These are phyloP conservation scores for Cyberlindnera galapagoensis DNA, from an alignment of 805 yeast species.

Conservation along the genomic window DNA sequence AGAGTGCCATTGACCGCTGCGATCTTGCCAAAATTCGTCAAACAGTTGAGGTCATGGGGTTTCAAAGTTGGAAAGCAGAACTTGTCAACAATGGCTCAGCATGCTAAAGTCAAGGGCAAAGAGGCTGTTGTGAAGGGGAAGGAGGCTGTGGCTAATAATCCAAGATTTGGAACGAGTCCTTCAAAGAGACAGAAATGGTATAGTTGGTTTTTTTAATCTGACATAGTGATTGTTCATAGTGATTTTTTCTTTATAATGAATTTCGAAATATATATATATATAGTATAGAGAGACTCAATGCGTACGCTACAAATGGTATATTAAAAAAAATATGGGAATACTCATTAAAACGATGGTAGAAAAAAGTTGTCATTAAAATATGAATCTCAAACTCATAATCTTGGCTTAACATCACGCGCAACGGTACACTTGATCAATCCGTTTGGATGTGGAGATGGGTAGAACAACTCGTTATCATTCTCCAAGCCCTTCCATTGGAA, in stretches of 20 bases:
- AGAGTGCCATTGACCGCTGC: slow-evolving; percentile 91
- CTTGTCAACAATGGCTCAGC: slow-evolving; percentile 35
- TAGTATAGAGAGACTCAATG: no score
- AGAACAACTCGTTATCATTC: slow-evolving; percentile 77
- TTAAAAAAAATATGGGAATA: no score
- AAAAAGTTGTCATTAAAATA: not conserved
- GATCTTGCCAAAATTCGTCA: slow-evolving; percentile 76
- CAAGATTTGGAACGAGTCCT: slow-evolving; percentile 50
- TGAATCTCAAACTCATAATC: slow-evolving; percentile 37
- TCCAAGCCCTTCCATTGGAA: slow-evolving; percentile 78
- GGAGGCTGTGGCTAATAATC: slow-evolving; percentile 36
- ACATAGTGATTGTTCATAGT: no score
- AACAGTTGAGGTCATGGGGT: slow-evolving; percentile 64
- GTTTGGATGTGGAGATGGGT: slow-evolving; percentile 89
- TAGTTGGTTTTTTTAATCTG: slow-evolving; percentile 48
- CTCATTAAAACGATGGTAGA: no score
- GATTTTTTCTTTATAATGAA: no score
- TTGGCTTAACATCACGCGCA: slow-evolving; percentile 57
- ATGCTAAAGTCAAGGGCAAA: slow-evolving; percentile 26
- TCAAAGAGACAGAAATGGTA: slow-evolving; percentile 49
- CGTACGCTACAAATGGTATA: not conserved
- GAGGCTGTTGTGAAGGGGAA: slow-evolving; percentile 21
- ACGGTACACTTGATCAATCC: slow-evolving; percentile 88
- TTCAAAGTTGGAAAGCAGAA: slow-evolving; percentile 60
- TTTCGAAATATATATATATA: no score